Percentiles rank a stretch among this genome's conserved stretches.
phyloP scores from a whole-genome alignment of 441 rosid species.

The Populus hybrid region DNA sequence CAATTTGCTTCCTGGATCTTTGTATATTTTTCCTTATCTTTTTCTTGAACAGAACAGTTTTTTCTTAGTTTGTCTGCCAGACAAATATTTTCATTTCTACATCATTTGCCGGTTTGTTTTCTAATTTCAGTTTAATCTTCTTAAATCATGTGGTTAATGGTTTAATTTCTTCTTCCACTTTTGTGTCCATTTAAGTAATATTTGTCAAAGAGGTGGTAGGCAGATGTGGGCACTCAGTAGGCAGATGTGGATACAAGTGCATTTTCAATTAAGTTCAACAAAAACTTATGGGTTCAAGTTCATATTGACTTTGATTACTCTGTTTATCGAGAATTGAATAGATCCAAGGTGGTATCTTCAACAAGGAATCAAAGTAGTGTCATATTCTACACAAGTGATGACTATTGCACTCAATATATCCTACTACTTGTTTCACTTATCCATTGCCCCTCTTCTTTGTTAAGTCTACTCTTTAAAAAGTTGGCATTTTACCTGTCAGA shows the following conservation, averaged over 20 bases:
- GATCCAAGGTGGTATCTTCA: not conserved
- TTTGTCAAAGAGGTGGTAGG: not conserved
- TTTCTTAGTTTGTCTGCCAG: not conserved
- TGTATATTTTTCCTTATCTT: not conserved
- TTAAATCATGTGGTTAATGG: no score
- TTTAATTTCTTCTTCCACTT: not conserved
- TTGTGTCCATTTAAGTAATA: not conserved
- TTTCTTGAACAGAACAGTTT: not conserved
- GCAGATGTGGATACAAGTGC: not conserved
- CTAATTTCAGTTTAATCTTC: not conserved
- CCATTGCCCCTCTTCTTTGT: not conserved
- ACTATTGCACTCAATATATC: not conserved
- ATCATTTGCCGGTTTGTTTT: not conserved
- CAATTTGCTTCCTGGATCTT: not conserved
- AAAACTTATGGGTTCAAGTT: not conserved
- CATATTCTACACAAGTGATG: not conserved
- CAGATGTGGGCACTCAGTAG: not conserved
- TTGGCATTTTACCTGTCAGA: not conserved
- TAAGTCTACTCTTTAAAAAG: not conserved
- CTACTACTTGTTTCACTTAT: not conserved
- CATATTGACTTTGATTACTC: no score
- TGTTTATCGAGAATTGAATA: not conserved
- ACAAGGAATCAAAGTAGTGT: not conserved
- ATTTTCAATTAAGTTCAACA: not conserved
- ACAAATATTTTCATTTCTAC: not conserved